Evolutionary conservation across 148 eudicot species (phyloP).

Genomic region (Nyssa sinensis): DNA sequence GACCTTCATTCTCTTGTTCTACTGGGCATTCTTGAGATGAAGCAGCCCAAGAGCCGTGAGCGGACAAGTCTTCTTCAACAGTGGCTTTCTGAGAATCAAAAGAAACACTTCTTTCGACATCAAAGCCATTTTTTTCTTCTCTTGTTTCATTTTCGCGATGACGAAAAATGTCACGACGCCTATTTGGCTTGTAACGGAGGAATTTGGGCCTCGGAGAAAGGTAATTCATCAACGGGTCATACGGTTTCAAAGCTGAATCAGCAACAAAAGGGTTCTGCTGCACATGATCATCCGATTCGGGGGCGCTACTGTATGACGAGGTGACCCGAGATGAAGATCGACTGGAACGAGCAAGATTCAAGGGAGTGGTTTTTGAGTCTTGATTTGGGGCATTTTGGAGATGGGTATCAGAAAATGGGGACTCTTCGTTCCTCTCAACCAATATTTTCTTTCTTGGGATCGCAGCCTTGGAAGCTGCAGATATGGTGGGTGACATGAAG

Average conservation of each 20-base stretch:
- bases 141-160: constrained; percentile 4
- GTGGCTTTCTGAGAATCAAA: constrained; percentile 14
- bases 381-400: constrained; percentile 21
- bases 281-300: constrained; percentile 16
- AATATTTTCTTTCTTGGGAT: constrained; percentile 50
- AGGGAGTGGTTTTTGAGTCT: constrained; percentile 13
- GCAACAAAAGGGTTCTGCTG: constrained; percentile 15
- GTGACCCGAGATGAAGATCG: constrained; percentile 11
- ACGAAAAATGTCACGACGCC: constrained; percentile 27
- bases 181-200: constrained; percentile 53
- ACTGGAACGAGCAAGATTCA: constrained; percentile 19
- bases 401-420: constrained; percentile 8
- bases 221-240: constrained; percentile 59
- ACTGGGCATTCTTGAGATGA: constrained; percentile 13
- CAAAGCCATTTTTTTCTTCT: constrained; percentile 10
- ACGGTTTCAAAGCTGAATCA: constrained; percentile 33
- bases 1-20: constrained; percentile 14
- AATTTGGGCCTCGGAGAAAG: constrained; percentile 72
- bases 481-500: constrained; percentile 67
- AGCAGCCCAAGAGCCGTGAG: constrained; percentile 18
- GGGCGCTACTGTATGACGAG: neutral
- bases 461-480: constrained; percentile 43
- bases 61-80: constrained; percentile 11
- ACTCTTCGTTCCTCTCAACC: constrained; percentile 45
- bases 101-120: constrained; percentile 4